Evolutionary conservation across 306 rosid genomes (phyloP).

Genomic region (Vicia villosa): DNA sequence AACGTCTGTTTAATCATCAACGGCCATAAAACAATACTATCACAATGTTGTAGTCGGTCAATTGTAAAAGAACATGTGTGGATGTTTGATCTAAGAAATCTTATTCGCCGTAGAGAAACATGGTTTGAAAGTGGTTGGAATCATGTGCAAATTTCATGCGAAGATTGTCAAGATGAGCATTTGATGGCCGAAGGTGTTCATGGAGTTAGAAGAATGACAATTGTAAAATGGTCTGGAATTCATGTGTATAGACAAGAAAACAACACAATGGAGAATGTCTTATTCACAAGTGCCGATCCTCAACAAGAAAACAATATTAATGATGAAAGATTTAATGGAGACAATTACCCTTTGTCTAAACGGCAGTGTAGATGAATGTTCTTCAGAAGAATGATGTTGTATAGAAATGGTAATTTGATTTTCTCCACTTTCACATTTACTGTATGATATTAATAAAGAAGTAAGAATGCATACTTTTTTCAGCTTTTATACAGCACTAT

Average conservation of each 20-base stretch:
- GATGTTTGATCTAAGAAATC: not conserved
- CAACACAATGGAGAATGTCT: not conserved
- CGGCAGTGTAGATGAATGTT: not conserved
- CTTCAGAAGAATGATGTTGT: not conserved
- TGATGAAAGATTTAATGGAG: not conserved
- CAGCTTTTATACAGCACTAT: no score
- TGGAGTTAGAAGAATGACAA: not conserved
- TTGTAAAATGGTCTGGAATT: constrained; percentile 1
- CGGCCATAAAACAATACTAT: not conserved
- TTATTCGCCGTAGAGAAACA: not conserved
- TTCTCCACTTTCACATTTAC: no score
- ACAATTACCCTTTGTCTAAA: not conserved
- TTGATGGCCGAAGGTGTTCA: constrained; percentile 4
- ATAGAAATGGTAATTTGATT: not conserved
- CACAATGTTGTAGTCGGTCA: not conserved
- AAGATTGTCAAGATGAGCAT: not conserved
- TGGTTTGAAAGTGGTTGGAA: not conserved
- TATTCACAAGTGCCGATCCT: not conserved
- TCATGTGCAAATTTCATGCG: constrained; percentile 2
- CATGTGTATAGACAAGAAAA: constrained; percentile 8
- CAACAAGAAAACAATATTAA: not conserved
- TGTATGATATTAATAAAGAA: no score
- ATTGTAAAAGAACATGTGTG: not conserved
- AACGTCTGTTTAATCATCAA: not conserved
- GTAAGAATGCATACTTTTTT: no score